Evolutionary conservation across 306 rosid genomes (phyloP).

Genomic region (Castanea sativa): DNA sequence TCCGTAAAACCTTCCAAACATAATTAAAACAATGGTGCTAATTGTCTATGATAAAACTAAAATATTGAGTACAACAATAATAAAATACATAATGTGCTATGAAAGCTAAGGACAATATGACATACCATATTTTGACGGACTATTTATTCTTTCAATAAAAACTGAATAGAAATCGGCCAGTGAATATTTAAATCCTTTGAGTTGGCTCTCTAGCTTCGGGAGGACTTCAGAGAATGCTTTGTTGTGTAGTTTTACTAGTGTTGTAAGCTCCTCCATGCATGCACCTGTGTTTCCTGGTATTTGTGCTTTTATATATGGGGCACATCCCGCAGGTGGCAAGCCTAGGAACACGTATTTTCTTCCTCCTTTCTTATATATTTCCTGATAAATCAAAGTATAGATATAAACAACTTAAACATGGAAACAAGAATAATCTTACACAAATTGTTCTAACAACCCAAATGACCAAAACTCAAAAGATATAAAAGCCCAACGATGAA

Average conservation of each 20-base stretch:
- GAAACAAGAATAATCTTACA: too few species aligned
- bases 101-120: not conserved
- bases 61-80: too few species aligned
- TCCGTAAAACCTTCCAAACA: slow-evolving; percentile 35
- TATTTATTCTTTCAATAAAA: not conserved
- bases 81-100: too few species aligned
- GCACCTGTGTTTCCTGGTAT: slow-evolving; percentile 10
- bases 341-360: slow-evolving; percentile 2
- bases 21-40: not conserved
- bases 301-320: slow-evolving; percentile 5
- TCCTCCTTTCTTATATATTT: not conserved
- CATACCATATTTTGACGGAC: not conserved
- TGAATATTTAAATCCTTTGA: not conserved
- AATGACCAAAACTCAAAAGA: too few species aligned
- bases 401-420: not conserved
- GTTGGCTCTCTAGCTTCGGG: not conserved
- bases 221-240: slow-evolving; percentile 17
- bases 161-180: not conserved
- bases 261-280: slow-evolving; percentile 16
- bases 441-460: too few species aligned
- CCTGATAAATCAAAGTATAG: not conserved
- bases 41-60: too few species aligned
- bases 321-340: slow-evolving; percentile 21
- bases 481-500: too few species aligned
- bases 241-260: slow-evolving; percentile 25